Evolutionary conservation across 2,329 filamentous ascomycete genomes (phyloP), one percentile per base, ranked within the genome.

Genomic region (Fusarium caatingaense): DNA sequence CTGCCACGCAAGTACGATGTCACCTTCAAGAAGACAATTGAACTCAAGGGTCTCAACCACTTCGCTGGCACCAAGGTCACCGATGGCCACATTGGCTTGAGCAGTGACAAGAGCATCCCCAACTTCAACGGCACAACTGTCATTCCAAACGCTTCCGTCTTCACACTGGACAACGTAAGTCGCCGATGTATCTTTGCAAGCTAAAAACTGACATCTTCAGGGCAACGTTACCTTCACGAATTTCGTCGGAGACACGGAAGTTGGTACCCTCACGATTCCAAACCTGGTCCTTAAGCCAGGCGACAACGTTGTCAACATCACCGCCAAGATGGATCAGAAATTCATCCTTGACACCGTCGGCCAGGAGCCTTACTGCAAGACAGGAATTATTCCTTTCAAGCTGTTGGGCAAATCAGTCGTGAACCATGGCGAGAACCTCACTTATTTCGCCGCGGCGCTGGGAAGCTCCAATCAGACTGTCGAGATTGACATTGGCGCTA

Each of bases 211-310:
- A 71, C 50, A 9, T 34, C 25, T 48, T 16, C 28, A 89, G 83
- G 91, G 91, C 72, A 90, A 92, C 72, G 82, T 88, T 37, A 86
- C 86, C 28, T 90, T 91, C 78, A 79, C 83, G 78, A 88, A 88
- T 74, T 87, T 82, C 72, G 83, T 90, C 55, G 82, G 85, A 46
- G 84, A 81, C 47, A 70, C 78, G 46, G 68, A 80, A 3, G 82
- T 92, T 65, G 91, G 90, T 55, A 84, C 79, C 42, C 79, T 87
- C 10, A 85, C 83, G 66, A 84, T 92, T 65, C 80, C 87, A 68
- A 83, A 91, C 79, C 80, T 92, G 46, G 67, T 84, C 20, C 84
- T 92, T 48, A 76, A 72, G 34, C 90, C 89, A 5, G 91, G 90
- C 60, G 76, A 81, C 72, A 91, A 91, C 79, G 79, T 78, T 18